phyloP scores from a whole-genome alignment of 2,329 filamentous ascomycete species.

The Verticillium tricorpus region DNA sequence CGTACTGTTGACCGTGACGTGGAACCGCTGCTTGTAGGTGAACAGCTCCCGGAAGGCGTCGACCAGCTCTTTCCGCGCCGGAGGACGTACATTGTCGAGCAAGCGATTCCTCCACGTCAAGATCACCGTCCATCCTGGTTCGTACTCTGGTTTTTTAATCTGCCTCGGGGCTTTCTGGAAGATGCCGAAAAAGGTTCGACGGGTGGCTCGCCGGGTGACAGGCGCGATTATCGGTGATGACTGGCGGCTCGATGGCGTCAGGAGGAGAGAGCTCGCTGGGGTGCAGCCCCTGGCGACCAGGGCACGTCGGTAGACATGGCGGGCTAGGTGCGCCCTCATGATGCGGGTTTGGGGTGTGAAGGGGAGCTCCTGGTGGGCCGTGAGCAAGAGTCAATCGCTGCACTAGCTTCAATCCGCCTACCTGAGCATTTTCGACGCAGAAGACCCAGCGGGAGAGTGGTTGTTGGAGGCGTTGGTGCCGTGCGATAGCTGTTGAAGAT shows the following conservation, averaged over 20 bases:
- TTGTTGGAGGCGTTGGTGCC: background rate
- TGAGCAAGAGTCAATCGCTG: background rate
- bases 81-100: conserved; percentile 60
- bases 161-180: conserved; percentile 55
- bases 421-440: background rate
- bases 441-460: background rate
- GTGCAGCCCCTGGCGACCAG: conserved; percentile 27
- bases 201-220: conserved; percentile 15
- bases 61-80: conserved; percentile 56
- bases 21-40: conserved; percentile 42
- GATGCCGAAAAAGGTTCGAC: conserved; percentile 56
- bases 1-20: conserved; percentile 54
- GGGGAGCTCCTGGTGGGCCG: background rate
- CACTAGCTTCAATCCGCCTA: background rate
- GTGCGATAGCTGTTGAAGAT: background rate
- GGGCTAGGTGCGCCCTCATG: conserved; percentile 41
- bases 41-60: conserved; percentile 64
- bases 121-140: conserved; percentile 68
- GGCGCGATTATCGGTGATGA: conserved; percentile 18
- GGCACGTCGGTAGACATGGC: conserved; percentile 35
- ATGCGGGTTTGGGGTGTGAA: conserved; percentile 16
- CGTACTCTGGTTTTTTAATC: conserved; percentile 58
- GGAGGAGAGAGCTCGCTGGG: conserved; percentile 28
- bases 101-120: conserved; percentile 62
- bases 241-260: conserved; percentile 20